These are phyloP conservation scores for Furcasterigmium furcatum DNA, from an alignment of 2,329 filamentous ascomycete species.

Conservation along the genomic window DNA sequence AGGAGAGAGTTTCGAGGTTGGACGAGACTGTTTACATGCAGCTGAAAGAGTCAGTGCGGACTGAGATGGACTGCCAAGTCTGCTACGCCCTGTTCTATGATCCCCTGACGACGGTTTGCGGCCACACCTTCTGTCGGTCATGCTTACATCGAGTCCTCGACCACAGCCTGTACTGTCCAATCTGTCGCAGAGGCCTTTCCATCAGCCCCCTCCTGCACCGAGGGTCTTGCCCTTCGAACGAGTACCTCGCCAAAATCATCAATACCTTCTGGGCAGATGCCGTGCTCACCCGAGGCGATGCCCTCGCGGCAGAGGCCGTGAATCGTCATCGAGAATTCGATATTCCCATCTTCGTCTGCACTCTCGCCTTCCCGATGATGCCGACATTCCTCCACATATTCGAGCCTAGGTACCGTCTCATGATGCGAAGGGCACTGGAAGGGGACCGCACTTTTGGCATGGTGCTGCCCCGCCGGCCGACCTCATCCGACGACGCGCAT, in stretches of 20 bases:
- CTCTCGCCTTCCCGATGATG: conserved; percentile 76
- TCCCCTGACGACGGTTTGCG: conserved; percentile 79
- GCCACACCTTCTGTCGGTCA: conserved; percentile 83
- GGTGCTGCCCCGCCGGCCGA: conserved; percentile 64
- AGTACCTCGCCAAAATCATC: conserved; percentile 59
- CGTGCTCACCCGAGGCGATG: conserved; percentile 53
- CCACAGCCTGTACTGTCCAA: conserved; percentile 74
- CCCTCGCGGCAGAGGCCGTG: conserved; percentile 54
- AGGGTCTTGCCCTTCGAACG: conserved; percentile 52
- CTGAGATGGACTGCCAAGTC: conserved; percentile 83
- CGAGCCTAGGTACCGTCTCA: conserved; percentile 85
- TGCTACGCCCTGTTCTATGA: conserved; percentile 81
- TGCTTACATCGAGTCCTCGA: conserved; percentile 77
- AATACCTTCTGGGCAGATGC: conserved; percentile 67
- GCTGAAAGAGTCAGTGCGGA: conserved; percentile 58
- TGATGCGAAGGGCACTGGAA: conserved; percentile 77
- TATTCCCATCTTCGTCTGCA: conserved; percentile 77
- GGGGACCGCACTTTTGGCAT: conserved; percentile 79
- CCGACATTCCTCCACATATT: conserved; percentile 89
- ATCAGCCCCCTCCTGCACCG: conserved; percentile 41
- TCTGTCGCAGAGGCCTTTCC: conserved; percentile 67
- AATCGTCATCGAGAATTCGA: conserved; percentile 53
- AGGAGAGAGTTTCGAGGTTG: conserved; percentile 17
- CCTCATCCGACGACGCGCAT: conserved; percentile 21
- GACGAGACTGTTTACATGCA: conserved; percentile 40